phyloP scores from a whole-genome alignment of 352 stramenopile species.

The Peronospora tabacina region DNA sequence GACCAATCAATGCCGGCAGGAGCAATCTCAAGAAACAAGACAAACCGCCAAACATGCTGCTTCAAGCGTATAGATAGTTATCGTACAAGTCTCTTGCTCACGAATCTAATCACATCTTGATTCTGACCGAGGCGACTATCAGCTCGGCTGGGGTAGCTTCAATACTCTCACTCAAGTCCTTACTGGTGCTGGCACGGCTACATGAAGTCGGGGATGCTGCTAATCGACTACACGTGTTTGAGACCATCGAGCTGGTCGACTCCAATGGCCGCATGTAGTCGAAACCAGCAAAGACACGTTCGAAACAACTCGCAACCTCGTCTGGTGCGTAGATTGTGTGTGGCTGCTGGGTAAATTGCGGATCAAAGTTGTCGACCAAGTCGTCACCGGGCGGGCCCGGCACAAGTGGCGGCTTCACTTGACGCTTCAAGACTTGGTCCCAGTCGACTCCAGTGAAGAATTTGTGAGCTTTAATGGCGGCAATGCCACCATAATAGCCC shows the following conservation, averaged over 20 bases:
- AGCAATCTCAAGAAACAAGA: background rate
- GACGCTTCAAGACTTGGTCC: slow-evolving; percentile 62
- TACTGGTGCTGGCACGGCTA: slow-evolving; percentile 19
- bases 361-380: slow-evolving; percentile 81
- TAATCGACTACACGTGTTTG: slow-evolving; percentile 2
- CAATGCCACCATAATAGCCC: slow-evolving; percentile 47
- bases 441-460: slow-evolving; percentile 79
- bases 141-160: slow-evolving; percentile 35
- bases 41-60: slow-evolving; percentile 2
- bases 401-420: slow-evolving; percentile 51
- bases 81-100: slow-evolving; percentile 14
- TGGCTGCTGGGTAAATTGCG: slow-evolving; percentile 77
- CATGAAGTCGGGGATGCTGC: slow-evolving; percentile 11
- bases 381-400: slow-evolving; percentile 53
- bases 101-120: slow-evolving; percentile 50
- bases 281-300: slow-evolving; percentile 77
- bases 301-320: slow-evolving; percentile 54
- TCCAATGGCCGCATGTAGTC: slow-evolving; percentile 57
- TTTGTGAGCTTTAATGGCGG: slow-evolving; percentile 59
- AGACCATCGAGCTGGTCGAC: slow-evolving; percentile 5
- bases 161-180: slow-evolving; percentile 27
- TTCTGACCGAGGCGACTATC: slow-evolving; percentile 28
- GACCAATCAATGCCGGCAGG: background rate
- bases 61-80: slow-evolving; percentile 27
- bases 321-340: slow-evolving; percentile 74